phyloP scores from a whole-genome alignment of 73 alveolate species.

The Paramecium pentaurelia region DNA sequence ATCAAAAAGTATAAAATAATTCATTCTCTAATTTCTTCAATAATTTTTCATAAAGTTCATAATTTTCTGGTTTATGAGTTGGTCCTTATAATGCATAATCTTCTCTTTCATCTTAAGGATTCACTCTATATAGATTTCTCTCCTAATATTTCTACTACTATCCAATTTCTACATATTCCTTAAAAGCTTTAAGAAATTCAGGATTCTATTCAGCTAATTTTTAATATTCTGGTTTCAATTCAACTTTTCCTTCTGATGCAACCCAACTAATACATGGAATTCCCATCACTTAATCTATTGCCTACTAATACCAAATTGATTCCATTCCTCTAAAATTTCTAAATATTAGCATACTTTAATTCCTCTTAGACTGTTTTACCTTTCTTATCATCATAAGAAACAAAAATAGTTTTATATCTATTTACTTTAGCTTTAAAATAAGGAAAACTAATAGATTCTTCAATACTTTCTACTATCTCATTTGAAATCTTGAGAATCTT shows the following conservation, averaged over 20 bases:
- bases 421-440: neutral
- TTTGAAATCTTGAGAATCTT: neutral
- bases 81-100: neutral
- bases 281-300: slow-evolving; percentile 17
- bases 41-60: neutral
- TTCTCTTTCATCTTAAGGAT: neutral
- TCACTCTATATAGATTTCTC: neutral
- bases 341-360: neutral
- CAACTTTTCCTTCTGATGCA: neutral
- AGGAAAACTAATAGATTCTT: neutral
- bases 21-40: neutral
- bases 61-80: neutral
- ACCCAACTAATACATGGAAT: neutral
- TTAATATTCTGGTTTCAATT: neutral
- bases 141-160: neutral
- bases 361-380: neutral
- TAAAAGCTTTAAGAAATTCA: neutral
- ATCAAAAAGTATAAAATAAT: neutral
- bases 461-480: neutral
- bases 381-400: neutral
- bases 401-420: neutral
- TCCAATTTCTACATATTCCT: neutral
- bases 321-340: neutral
- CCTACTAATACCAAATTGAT: neutral
- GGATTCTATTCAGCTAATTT: neutral